Percentiles rank a stretch among this genome's conserved stretches.
Evolutionary conservation across 768 basidiomycete genomes (phyloP).

Genomic region (Xerocomus potaroensis): DNA sequence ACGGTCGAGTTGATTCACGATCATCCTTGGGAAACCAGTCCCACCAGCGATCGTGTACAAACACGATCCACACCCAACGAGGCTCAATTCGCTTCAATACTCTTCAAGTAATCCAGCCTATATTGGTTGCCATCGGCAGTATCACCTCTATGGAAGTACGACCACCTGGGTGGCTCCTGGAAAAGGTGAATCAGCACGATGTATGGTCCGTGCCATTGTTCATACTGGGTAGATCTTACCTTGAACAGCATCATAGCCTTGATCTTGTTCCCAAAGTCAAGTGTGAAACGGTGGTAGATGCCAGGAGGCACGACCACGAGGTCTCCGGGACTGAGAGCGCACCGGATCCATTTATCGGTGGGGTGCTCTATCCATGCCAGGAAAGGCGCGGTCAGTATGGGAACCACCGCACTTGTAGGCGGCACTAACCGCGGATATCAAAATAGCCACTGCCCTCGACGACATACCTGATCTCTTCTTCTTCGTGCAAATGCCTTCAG

Average conservation of each 20-base stretch:
- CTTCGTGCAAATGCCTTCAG: constrained; percentile 82
- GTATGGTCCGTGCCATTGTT: too few species aligned
- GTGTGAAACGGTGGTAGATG: constrained; percentile 89
- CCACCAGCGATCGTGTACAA: too few species aligned
- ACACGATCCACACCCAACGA: too few species aligned
- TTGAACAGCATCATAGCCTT: constrained; percentile 80
- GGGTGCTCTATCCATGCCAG: constrained; percentile 46
- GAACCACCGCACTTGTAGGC: too few species aligned
- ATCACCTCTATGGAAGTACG: constrained; percentile 58
- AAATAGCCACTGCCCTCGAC: constrained; percentile 82
- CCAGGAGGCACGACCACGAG: constrained; percentile 85
- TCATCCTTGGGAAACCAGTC: too few species aligned
- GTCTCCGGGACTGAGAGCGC: constrained; percentile 70
- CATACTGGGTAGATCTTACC: constrained; percentile 36
- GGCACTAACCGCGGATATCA: constrained; percentile 69
- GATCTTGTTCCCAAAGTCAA: constrained; percentile 68
- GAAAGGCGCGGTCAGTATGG: not conserved
- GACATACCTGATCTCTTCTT: constrained; percentile 90
- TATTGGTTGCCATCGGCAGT: constrained; percentile 63
- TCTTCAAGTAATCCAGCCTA: constrained; percentile 55
- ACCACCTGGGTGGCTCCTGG: constrained; percentile 88
- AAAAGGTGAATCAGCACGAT: not conserved
- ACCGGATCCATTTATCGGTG: constrained; percentile 72
- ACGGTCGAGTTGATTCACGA: too few species aligned
- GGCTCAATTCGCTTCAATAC: constrained; percentile 35